phyloP scores from a whole-genome alignment of 169 alveolate species.

The Plasmodium gonderi region DNA sequence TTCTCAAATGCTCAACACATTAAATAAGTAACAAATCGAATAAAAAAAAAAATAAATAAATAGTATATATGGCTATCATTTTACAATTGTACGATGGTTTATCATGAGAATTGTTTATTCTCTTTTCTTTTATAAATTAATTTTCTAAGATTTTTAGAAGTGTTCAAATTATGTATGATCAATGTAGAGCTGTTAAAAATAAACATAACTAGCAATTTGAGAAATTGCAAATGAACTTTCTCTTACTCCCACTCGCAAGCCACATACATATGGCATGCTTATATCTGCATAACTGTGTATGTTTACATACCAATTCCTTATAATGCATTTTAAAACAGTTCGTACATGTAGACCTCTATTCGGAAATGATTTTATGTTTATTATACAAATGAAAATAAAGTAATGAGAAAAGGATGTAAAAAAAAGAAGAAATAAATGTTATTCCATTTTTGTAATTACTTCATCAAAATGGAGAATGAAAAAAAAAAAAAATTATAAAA shows the following conservation, averaged over 20 bases:
- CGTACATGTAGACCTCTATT: not conserved
- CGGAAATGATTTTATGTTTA: slow-evolving; percentile 3
- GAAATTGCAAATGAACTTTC: not conserved
- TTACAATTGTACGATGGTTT: not conserved
- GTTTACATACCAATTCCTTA: slow-evolving; percentile 51
- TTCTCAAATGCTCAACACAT: not conserved
- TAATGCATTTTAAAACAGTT: slow-evolving; percentile 42
- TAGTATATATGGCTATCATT: not conserved
- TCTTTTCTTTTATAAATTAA: not conserved
- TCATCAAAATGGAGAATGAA: not conserved
- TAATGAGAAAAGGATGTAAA: not conserved
- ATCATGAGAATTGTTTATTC: not conserved
- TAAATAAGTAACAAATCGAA: not conserved
- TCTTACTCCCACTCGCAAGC: not conserved
- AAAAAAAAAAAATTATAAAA: not conserved
- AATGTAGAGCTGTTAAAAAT: not conserved
- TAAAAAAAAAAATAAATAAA: not conserved
- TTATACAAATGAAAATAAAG: slow-evolving; percentile 16
- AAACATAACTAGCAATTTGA: not conserved
- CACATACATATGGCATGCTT: not conserved
- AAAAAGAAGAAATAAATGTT: not conserved
- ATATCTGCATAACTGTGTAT: not conserved
- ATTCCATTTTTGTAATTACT: not conserved
- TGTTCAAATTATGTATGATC: not conserved
- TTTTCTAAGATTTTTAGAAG: not conserved